Base-by-base conservation (phyloP, 805 yeast species). In the Yarrowia sp. region DNA sequence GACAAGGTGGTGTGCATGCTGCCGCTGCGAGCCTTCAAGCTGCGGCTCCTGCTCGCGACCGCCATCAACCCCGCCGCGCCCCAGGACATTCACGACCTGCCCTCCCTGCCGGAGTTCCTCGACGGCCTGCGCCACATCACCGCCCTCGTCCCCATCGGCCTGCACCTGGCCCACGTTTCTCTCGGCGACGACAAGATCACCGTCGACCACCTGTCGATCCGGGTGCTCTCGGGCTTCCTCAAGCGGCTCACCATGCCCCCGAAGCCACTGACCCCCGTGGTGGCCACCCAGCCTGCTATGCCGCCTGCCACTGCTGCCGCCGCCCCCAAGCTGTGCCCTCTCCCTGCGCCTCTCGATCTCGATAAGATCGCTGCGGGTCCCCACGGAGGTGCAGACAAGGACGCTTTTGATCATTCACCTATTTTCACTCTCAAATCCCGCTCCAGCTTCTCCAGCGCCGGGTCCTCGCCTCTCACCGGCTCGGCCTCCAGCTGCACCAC, bases 401-500 rank as follows among this genome's bases (percentile, higher is more conserved):
- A 47, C 52, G 38, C n/a, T 24, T 47, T 47, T 47, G 52, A 47
- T 24, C 34, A 46, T 24, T 47, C 52, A n/a, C 52, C 52, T 15
- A n/a, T 4, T 13, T 15, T 30, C 46, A n/a, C 38, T n/a, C 47
- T 24, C 50, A 58, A 55, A 46, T 24, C 46, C 24, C 61, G 39
- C 46, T 20, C 64, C 17, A 43, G 50, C 50, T 42, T 58, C 33
- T 58, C 64, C 40, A 43, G 50, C 39, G 44, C n/a, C 15, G 52
- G 38, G 38, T 47, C 52, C 2, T 30, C 42, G 30, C 7, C 30
- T 7, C 61, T 55, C 60, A 38, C 60, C 9, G 61, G 61, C 47
- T 55, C 63, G 47, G 46, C 63, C 13, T 55, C 63, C 47, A 40
- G 47, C 30, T 58, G 64, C 40, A 58, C 64, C 50, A 58, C 64